Conservation (phyloP, 2,329 filamentous ascomycete genomes). For the Monosporascus cannonballus region DNA sequence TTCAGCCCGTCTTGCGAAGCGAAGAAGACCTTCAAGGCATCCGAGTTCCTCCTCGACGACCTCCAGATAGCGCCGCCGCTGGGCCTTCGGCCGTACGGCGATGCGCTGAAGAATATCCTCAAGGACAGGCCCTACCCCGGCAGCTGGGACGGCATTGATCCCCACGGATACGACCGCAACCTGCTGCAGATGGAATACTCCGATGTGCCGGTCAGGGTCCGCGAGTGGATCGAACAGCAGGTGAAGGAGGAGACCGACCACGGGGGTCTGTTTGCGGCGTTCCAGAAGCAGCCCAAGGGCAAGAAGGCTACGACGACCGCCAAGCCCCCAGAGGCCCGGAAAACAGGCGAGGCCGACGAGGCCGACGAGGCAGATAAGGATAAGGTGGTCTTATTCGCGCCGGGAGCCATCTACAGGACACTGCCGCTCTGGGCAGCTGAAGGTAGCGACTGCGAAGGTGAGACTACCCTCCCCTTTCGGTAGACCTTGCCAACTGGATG, state of each 20-base stretch:
- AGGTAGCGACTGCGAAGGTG: conserved; percentile 36
- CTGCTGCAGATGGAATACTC: conserved; percentile 41
- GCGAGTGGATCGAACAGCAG: conserved; percentile 42
- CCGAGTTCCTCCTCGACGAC: conserved; percentile 39
- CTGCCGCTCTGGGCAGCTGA: conserved; percentile 45
- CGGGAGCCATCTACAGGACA: conserved; percentile 43
- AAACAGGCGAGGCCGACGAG: conserved; percentile 11
- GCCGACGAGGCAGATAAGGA: not conserved
- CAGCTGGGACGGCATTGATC: conserved; percentile 45
- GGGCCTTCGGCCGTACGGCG: conserved; percentile 33
- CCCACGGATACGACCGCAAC: conserved; percentile 43
- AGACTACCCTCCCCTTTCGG: conserved; percentile 3
- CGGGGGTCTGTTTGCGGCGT: conserved; percentile 13
- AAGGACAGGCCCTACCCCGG: conserved; percentile 40
- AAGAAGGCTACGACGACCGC: conserved; percentile 21
- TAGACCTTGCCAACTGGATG: not conserved
- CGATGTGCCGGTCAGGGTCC: conserved; percentile 35
- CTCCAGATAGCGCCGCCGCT: conserved; percentile 30
- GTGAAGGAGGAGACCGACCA: conserved; percentile 30
- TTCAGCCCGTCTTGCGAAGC: conserved; percentile 31
- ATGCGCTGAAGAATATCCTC: conserved; percentile 36
- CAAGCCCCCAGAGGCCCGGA: conserved; percentile 6
- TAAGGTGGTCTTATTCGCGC: conserved; percentile 43
- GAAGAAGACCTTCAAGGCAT: conserved; percentile 28
- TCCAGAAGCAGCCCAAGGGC: conserved; percentile 29